phyloP scores from a whole-genome alignment of 768 basidiomycete species.

The Lactifluus hygrophoroides region DNA sequence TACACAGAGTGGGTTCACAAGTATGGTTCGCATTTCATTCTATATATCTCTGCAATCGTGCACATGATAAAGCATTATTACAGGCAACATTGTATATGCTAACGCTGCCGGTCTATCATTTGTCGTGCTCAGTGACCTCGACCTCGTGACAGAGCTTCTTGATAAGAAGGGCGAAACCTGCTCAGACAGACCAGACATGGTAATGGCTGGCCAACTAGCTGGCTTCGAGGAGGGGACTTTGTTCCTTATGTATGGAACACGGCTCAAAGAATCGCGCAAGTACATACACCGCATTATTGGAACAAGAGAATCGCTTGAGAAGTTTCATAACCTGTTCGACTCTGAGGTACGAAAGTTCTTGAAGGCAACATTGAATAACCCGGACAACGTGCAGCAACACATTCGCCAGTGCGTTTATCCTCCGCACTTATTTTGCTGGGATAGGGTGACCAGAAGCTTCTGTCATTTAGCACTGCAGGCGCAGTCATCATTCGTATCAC shows the following conservation, averaged over 20 bases:
- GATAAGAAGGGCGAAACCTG: neutral
- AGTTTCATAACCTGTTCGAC: neutral
- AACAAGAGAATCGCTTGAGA: neutral
- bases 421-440: no score
- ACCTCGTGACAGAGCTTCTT: neutral
- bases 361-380: neutral
- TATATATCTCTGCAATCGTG: neutral
- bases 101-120: neutral
- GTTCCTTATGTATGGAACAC: neutral
- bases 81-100: constrained; percentile 1
- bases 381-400: neutral
- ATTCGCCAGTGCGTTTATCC: neutral
- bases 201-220: constrained; percentile 4
- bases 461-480: constrained; percentile 8
- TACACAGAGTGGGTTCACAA: neutral
- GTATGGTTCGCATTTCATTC: neutral
- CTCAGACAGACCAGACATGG: neutral
- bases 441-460: neutral
- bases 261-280: neutral
- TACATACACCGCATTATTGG: neutral
- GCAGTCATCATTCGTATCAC: constrained; percentile 21
- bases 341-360: neutral
- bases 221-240: neutral
- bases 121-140: neutral
- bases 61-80: neutral